phyloP scores from a whole-genome alignment of 140 eudicot species.

The Erigeron philadelphicus region DNA sequence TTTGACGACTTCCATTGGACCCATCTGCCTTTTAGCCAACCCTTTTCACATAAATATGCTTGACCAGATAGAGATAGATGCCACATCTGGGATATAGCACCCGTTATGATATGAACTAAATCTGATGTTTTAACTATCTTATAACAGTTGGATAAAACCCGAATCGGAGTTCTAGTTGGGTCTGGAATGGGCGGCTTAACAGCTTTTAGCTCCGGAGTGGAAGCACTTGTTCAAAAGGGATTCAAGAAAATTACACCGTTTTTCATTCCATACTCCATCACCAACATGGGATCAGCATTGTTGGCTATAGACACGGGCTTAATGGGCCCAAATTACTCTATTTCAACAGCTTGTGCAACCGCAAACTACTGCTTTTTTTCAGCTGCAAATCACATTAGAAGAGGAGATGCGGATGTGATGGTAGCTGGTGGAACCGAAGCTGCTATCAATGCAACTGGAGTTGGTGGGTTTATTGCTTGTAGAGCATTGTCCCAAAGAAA shows the following conservation, averaged over 20 bases:
- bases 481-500: constrained; percentile 78
- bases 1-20: not conserved
- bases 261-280: constrained; percentile 67
- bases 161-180: constrained; percentile 68
- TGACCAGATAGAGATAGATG: not conserved
- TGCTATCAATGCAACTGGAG: constrained; percentile 58
- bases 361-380: constrained; percentile 72
- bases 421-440: constrained; percentile 87
- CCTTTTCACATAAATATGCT: not conserved
- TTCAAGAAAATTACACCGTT: constrained; percentile 65
- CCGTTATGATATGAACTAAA: not conserved
- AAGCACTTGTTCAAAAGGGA: constrained; percentile 68
- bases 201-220: constrained; percentile 66
- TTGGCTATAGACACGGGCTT: constrained; percentile 71
- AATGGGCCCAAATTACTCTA: constrained; percentile 71
- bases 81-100: not conserved
- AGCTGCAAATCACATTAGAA: constrained; percentile 77
- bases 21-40: not conserved
- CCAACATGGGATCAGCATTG: constrained; percentile 70
- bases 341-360: constrained; percentile 75
- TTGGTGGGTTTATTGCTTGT: constrained; percentile 83
- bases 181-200: constrained; percentile 75
- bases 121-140: constrained; percentile 13
- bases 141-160: constrained; percentile 55
- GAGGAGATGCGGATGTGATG: constrained; percentile 80